Evolutionary conservation across 768 basidiomycete species (phyloP), one percentile per base, ranked within the genome.

Genomic region (Favolaschia claudopus): DNA sequence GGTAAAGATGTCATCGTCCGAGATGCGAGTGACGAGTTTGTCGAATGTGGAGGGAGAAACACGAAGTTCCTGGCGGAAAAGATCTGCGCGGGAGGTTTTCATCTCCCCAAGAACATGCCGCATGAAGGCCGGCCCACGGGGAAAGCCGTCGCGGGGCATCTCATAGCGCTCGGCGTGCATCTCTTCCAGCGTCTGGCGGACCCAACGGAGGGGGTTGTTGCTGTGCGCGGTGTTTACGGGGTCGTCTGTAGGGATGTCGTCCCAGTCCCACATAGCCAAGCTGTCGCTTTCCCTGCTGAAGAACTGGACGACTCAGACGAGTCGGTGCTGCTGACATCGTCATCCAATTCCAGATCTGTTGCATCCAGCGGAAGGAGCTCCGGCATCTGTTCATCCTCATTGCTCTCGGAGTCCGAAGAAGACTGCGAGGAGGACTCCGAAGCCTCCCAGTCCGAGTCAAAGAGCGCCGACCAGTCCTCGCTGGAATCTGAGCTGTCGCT

Each of bases 1-100:
- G 12, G 33, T 19, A 54, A 76, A 76, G 20, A 72, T 48, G 2
- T 57, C 55, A 40, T 76, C 59, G 31, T 56, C 38, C 10, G 43
- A 15, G 36, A 77, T 60, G 7, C n/a, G 9, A 7, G 33, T 38
- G 8, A 76, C 45, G 31, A 79, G 61, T 10, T 17, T 10, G 62
- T 79, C 75, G 57, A 79, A 79, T n/a, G 74, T 74, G n/a, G 6
- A 17, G 1, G 77, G 75, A 2, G 62, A 59, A 22, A 78, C 54
- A 10, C 71, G 70, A 8, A 78, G 68, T 13, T 67, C 46, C 28
- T 65, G 44, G 7, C 72, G 72, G 64, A 78, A 78, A 5, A 57
- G 68, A 38, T 71, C 65, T 0, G 72, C 69, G 5, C 68, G 42
- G 7, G 50, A 14, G 22, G 54, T 22, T 47, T 74, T 73, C 20